Evolutionary conservation across 257 asterid species (phyloP).

Genomic region (Solanum okadae): DNA sequence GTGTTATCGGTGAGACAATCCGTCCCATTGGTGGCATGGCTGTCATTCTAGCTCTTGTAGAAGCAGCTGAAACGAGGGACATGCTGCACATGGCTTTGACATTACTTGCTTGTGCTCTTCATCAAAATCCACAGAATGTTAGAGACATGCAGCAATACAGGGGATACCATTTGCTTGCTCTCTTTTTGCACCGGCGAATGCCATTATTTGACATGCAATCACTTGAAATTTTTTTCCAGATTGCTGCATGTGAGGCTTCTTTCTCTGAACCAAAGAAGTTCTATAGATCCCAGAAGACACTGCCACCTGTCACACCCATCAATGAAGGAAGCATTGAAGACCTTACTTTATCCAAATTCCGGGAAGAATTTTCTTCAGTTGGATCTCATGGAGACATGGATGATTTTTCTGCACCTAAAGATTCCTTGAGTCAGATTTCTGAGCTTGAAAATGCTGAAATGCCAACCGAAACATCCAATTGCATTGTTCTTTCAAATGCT

Average conservation of each 20-base stretch:
- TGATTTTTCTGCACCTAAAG: conserved; percentile 88
- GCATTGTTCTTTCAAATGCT: conserved; percentile 90
- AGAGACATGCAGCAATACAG: conserved; percentile 93
- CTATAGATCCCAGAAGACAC: conserved; percentile 26
- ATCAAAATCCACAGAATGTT: conserved; percentile 95
- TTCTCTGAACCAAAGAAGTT: conserved; percentile 80
- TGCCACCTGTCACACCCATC: conserved; percentile 44
- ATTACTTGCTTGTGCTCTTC: conserved; percentile 80
- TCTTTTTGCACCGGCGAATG: conserved; percentile 88
- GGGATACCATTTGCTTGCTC: conserved; percentile 95
- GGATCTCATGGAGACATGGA: conserved; percentile 90
- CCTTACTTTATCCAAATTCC: conserved; percentile 62
- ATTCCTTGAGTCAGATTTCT: conserved; percentile 72
- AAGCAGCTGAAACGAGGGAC: conserved; percentile 96
- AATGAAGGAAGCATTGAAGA: conserved; percentile 68
- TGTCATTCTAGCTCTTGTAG: conserved; percentile 92
- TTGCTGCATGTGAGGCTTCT: conserved; percentile 99
- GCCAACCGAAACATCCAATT: conserved; percentile 81
- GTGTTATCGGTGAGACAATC: conserved; percentile 87
- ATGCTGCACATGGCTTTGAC: conserved; percentile 98
- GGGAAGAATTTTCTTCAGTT: conserved; percentile 78
- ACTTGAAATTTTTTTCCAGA: conserved; percentile 92
- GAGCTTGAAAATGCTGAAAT: conserved; percentile 82
- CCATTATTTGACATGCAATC: conserved; percentile 95
- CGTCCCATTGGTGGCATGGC: conserved; percentile 95